These are phyloP conservation scores for Lecanicillium sp. DNA, from an alignment of 2,329 filamentous ascomycete species.

Conservation along the genomic window DNA sequence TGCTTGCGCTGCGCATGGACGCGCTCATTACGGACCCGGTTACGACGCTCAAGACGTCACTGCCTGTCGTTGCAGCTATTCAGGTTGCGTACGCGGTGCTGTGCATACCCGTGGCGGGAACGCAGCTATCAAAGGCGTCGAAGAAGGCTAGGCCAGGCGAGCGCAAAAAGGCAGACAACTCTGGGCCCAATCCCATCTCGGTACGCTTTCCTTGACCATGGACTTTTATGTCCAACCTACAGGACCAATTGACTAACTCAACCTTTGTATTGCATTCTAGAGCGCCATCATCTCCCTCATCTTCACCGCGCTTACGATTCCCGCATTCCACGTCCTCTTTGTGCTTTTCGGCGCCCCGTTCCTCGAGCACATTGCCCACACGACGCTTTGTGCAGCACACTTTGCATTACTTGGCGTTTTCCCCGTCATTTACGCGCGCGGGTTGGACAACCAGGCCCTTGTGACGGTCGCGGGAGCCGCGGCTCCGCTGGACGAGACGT, in stretches of 20 bases:
- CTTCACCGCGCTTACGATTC: constrained; percentile 63
- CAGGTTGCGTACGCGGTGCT: constrained; percentile 56
- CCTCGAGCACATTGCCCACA: constrained; percentile 71
- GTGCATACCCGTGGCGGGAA: constrained; percentile 55
- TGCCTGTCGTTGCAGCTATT: constrained; percentile 54
- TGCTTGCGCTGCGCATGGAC: constrained; percentile 56
- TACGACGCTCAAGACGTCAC: constrained; percentile 48
- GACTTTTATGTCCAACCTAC: too few relatives aligned
- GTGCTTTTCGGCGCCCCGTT: constrained; percentile 89
- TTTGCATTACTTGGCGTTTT: constrained; percentile 71
- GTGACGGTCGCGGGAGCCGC: constrained; percentile 57
- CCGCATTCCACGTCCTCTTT: constrained; percentile 53
- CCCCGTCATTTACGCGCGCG: constrained; percentile 78
- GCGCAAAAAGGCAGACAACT: constrained; percentile 41
- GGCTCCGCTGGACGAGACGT: constrained; percentile 72
- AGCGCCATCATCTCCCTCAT: constrained; percentile 36
- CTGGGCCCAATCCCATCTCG: constrained; percentile 33
- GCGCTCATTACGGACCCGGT: constrained; percentile 63
- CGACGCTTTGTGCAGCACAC: constrained; percentile 71
- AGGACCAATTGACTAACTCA: too few relatives aligned
- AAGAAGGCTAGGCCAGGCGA: constrained; percentile 46
- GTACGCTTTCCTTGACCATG: constrained; percentile 30
- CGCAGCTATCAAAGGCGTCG: constrained; percentile 25
- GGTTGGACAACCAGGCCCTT: constrained; percentile 67
- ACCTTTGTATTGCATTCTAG: constrained; percentile 21